phyloP scores from a whole-genome alignment of 192 early-diverging fungal genomes.

The Coemansia umbellata region DNA sequence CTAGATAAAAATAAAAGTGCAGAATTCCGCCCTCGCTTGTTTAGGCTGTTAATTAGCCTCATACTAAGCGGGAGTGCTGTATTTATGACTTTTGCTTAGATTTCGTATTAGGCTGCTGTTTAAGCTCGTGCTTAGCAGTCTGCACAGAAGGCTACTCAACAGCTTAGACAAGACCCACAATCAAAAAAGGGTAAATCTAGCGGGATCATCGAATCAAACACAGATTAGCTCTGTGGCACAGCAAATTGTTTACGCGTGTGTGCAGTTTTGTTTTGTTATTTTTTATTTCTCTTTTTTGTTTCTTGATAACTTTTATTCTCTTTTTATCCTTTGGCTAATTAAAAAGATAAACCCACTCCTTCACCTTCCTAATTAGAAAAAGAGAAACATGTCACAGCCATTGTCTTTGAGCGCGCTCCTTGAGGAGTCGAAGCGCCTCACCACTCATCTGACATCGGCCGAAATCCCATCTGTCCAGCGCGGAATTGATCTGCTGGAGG shows the following conservation, averaged over 20 bases:
- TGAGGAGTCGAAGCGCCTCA: constrained; percentile 72
- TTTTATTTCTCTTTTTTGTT: not conserved
- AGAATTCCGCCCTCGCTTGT: not conserved
- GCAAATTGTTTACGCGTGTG: not conserved
- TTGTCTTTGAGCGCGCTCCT: constrained; percentile 53
- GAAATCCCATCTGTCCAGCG: constrained; percentile 77
- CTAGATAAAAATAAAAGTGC: not conserved
- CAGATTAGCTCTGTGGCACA: not conserved
- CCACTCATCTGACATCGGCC: constrained; percentile 62
- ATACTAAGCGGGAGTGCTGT: not conserved
- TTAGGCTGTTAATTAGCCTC: not conserved
- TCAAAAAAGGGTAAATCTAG: not conserved
- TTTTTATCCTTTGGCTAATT: not conserved
- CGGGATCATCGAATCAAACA: not conserved
- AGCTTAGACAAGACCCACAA: not conserved
- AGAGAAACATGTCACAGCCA: constrained; percentile 9
- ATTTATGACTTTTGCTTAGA: not conserved
- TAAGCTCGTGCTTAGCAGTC: too few relatives aligned
- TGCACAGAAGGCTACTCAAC: not conserved
- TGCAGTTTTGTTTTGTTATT: not conserved
- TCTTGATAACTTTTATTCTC: not conserved
- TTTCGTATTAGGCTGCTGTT: not conserved
- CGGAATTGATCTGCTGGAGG: constrained; percentile 84
- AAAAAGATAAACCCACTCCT: too few relatives aligned
- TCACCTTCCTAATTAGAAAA: too few relatives aligned